Evolutionary conservation across 306 rosid genomes (phyloP).

Genomic region (Sphenostylis stenocarpa): DNA sequence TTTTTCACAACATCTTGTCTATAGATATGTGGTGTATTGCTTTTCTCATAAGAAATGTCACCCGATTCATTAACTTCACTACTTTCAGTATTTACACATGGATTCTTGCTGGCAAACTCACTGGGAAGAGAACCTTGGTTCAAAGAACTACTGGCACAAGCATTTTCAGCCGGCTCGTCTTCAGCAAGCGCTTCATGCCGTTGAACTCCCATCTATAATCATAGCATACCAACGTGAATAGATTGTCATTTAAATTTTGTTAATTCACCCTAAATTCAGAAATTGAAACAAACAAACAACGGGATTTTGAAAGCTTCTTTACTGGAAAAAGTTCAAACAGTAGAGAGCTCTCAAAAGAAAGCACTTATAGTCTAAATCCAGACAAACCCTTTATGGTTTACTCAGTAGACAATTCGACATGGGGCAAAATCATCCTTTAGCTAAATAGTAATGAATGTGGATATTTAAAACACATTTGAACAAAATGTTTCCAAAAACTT

Average conservation of each 20-base stretch:
- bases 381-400: background rate
- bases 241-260: slow-evolving; percentile 7
- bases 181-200: slow-evolving; percentile 39
- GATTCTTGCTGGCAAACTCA: slow-evolving; percentile 26
- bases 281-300: slow-evolving; percentile 18
- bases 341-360: background rate
- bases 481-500: background rate
- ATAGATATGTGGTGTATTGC: slow-evolving; percentile 51
- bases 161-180: slow-evolving; percentile 43
- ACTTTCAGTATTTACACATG: slow-evolving; percentile 48
- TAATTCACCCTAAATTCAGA: slow-evolving; percentile 27
- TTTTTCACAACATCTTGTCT: slow-evolving; percentile 85
- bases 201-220: slow-evolving; percentile 66
- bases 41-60: slow-evolving; percentile 34
- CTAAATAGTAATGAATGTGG: background rate
- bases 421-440: background rate
- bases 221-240: slow-evolving; percentile 28
- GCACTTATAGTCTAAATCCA: too few species aligned
- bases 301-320: background rate
- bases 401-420: background rate
- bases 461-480: slow-evolving; percentile 1
- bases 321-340: background rate
- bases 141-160: slow-evolving; percentile 30
- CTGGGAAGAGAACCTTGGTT: slow-evolving; percentile 33
- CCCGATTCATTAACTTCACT: slow-evolving; percentile 43